phyloP scores from a whole-genome alignment of 495 filamentous ascomycete species.

The Penicillium pancosmium region DNA sequence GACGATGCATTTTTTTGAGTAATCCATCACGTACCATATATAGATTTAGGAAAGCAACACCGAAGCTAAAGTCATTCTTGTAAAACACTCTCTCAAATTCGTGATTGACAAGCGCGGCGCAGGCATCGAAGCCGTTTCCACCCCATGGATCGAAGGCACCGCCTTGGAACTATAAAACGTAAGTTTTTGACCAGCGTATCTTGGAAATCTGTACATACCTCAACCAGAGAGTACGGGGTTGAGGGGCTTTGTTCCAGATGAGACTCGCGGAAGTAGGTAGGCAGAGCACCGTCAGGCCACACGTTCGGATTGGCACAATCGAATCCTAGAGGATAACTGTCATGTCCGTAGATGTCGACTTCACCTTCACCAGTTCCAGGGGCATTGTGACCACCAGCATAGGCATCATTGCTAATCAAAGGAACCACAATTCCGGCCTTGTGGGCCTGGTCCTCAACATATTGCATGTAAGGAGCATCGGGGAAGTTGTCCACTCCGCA shows the following conservation, averaged over 20 bases:
- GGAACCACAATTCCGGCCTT: constrained; percentile 73
- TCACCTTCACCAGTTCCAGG: constrained; percentile 64
- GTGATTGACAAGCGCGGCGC: constrained; percentile 62
- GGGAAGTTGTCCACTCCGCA: constrained; percentile 48
- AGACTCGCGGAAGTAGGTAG: constrained; percentile 44
- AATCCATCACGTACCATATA: constrained; percentile 61
- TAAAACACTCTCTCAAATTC: constrained; percentile 80
- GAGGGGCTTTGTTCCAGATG: constrained; percentile 63
- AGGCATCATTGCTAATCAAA: constrained; percentile 75
- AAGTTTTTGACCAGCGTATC: not conserved
- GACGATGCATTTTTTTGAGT: too few species aligned
- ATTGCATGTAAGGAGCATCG: constrained; percentile 67
- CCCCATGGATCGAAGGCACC: constrained; percentile 81
- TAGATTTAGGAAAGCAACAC: constrained; percentile 61
- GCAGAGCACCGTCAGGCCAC: constrained; percentile 52
- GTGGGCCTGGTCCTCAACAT: constrained; percentile 67
- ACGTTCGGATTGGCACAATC: constrained; percentile 56
- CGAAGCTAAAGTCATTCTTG: constrained; percentile 74
- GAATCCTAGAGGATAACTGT: constrained; percentile 70
- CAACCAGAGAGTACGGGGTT: constrained; percentile 69
- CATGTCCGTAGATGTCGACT: constrained; percentile 80
- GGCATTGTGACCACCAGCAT: constrained; percentile 59
- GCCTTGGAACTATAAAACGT: constrained; percentile 60
- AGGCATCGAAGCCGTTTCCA: constrained; percentile 66
- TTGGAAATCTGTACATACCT: constrained; percentile 37